Conservation (phyloP, 2,329 filamentous ascomycete genomes). For the Aspergillus udagawae region DNA sequence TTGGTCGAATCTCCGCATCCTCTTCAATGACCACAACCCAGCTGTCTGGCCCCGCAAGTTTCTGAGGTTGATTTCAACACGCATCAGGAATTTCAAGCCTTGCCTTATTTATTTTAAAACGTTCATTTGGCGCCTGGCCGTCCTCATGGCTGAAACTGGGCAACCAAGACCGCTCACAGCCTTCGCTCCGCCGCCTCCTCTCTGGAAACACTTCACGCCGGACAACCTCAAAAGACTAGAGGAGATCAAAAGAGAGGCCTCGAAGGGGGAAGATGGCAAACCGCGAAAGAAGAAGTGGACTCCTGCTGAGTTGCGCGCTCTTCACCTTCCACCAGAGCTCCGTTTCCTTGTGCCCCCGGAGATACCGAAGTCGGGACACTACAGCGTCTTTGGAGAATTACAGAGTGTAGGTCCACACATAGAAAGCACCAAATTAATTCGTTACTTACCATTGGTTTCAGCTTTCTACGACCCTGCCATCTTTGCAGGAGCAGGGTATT, state of each 20-base stretch:
- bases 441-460: constrained; percentile 14
- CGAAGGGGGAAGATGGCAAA: constrained; percentile 26
- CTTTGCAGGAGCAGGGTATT: constrained; percentile 67
- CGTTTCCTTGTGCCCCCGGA: constrained; percentile 75
- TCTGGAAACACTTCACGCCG: constrained; percentile 83
- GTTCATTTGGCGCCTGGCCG: not conserved
- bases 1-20: constrained; percentile 15
- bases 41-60: not conserved
- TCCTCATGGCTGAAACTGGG: constrained; percentile 58
- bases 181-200: constrained; percentile 82
- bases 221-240: constrained; percentile 64
- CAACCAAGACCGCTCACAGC: constrained; percentile 50
- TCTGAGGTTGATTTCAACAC: not conserved
- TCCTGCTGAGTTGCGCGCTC: constrained; percentile 29
- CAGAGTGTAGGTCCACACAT: constrained; percentile 49
- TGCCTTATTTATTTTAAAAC: not conserved
- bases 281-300: constrained; percentile 30
- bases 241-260: constrained; percentile 43
- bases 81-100: not conserved
- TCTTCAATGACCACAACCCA: not conserved
- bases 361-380: constrained; percentile 66
- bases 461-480: constrained; percentile 58
- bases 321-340: constrained; percentile 65
- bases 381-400: constrained; percentile 68
- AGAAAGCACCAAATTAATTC: no score